Evolutionary conservation across 257 asterid genomes (phyloP).

Genomic region (Linderniella brevidens): DNA sequence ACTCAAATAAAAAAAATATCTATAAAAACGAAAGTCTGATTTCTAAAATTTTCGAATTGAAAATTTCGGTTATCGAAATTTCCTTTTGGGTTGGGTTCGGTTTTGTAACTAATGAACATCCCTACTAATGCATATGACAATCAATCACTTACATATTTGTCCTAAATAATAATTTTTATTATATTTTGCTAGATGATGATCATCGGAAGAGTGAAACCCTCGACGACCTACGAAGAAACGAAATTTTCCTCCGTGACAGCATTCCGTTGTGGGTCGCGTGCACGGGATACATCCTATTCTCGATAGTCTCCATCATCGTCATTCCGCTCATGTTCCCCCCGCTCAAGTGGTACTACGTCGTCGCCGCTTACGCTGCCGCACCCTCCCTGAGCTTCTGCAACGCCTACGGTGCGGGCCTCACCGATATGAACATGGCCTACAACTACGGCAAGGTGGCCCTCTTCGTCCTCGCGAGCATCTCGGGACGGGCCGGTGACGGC

Average conservation of each 20-base stretch:
- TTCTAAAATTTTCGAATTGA: too few relatives aligned
- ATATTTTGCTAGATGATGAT: not conserved
- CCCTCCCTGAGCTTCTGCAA: conserved; percentile 12
- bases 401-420: conserved; percentile 10
- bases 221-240: conserved; percentile 2
- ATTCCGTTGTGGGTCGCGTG: conserved; percentile 1
- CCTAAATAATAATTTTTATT: not conserved
- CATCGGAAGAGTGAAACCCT: not conserved
- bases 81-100: too few relatives aligned
- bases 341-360: conserved; percentile 7
- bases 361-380: conserved; percentile 1
- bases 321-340: conserved; percentile 9
- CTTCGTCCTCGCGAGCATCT: not conserved
- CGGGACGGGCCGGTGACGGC: not conserved
- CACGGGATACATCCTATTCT: not conserved
- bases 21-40: too few relatives aligned
- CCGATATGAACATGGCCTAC: conserved; percentile 10
- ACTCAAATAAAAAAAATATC: too few relatives aligned
- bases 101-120: too few relatives aligned
- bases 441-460: conserved; percentile 10
- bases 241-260: conserved; percentile 1
- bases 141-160: not conserved
- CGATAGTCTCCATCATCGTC: conserved; percentile 3
- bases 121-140: too few relatives aligned
- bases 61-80: too few relatives aligned